A percentile compares a stretch with the other conserved stretches of the same genome.
phyloP scores from a whole-genome alignment of 148 eudicot genomes.

The Fagopyrum esculentum region DNA sequence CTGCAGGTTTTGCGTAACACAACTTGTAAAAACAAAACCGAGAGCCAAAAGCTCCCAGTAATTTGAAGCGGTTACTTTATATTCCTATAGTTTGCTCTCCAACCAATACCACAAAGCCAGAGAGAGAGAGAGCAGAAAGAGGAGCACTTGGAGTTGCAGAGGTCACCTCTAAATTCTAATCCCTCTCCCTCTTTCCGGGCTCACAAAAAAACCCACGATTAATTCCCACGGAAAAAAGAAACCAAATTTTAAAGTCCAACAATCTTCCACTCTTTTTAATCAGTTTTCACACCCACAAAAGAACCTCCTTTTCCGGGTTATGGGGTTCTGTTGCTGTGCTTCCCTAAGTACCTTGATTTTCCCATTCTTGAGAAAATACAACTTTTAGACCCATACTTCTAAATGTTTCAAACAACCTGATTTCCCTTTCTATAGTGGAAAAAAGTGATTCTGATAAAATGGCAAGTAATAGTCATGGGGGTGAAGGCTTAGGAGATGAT shows the following conservation, averaged over 20 bases:
- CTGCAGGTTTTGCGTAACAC: too few relatives aligned
- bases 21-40: too few relatives aligned
- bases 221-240: not conserved
- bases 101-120: not conserved
- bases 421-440: not conserved
- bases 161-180: not conserved
- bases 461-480: constrained; percentile 29
- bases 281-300: constrained; percentile 12
- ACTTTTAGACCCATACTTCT: not conserved
- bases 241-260: not conserved
- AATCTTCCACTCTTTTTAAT: constrained; percentile 2
- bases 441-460: constrained; percentile 11
- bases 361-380: not conserved
- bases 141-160: not conserved
- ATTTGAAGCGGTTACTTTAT: constrained; percentile 5
- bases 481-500: constrained; percentile 34
- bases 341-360: not conserved
- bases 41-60: too few relatives aligned
- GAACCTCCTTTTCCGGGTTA: constrained; percentile 3
- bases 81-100: not conserved
- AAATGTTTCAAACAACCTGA: not conserved
- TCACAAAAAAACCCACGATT: not conserved
- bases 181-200: not conserved
- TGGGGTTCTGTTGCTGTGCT: constrained; percentile 7
- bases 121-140: constrained; percentile 1